Evolutionary conservation across 169 alveolate species (phyloP).

Genomic region (Plasmodium relictum): DNA sequence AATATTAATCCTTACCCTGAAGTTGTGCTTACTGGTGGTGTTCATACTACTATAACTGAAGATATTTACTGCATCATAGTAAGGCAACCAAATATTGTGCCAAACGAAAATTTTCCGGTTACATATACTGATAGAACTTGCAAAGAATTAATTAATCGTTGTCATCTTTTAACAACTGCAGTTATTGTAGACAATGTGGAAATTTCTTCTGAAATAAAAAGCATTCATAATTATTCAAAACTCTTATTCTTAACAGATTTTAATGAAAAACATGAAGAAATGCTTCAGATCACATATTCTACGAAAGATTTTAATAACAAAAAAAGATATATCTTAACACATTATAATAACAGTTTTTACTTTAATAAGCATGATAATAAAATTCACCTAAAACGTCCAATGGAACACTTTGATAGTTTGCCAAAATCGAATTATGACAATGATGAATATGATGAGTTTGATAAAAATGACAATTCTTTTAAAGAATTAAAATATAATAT

Average conservation of each 20-base stretch:
- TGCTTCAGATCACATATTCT: conserved; percentile 24
- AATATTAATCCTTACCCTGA: conserved; percentile 72
- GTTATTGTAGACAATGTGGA: conserved; percentile 1
- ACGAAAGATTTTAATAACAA: background rate
- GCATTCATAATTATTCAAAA: conserved; percentile 2
- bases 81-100: conserved; percentile 3
- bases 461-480: conserved; percentile 21
- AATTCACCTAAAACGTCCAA: conserved; percentile 10
- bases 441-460: background rate
- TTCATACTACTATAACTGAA: conserved; percentile 28
- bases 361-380: conserved; percentile 12
- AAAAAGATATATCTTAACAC: conserved; percentile 23
- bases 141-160: conserved; percentile 52
- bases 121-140: conserved; percentile 36
- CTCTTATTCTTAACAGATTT: conserved; percentile 34
- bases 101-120: background rate
- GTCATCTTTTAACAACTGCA: conserved; percentile 29
- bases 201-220: background rate
- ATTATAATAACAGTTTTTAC: conserved; percentile 46
- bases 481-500: conserved; percentile 7
- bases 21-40: background rate
- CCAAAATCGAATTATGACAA: background rate
- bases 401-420: background rate
- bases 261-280: conserved; percentile 74
- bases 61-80: conserved; percentile 15